These are phyloP conservation scores for Verticillium alfalfae DNA, from an alignment of 2,329 filamentous ascomycete genomes.

Conservation along the genomic window DNA sequence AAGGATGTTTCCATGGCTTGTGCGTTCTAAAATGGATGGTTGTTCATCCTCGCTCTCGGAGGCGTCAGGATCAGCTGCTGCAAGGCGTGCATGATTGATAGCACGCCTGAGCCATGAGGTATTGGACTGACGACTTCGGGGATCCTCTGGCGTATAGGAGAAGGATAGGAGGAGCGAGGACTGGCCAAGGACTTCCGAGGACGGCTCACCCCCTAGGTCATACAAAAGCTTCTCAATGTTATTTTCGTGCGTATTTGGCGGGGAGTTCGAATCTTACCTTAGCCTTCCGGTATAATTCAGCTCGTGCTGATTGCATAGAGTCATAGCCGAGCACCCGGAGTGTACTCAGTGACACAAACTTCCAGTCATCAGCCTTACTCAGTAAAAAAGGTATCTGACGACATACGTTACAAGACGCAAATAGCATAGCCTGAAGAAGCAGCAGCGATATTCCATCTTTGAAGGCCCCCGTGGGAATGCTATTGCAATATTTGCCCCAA, in stretches of 20 bases:
- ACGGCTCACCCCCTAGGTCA: conserved; percentile 37
- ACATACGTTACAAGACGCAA: conserved; percentile 34
- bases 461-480: conserved; percentile 8
- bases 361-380: conserved; percentile 4
- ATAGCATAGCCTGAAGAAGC: conserved; percentile 38
- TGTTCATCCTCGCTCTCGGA: too few relatives aligned
- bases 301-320: conserved; percentile 35
- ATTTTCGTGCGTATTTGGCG: neutral
- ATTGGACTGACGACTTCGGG: conserved; percentile 29
- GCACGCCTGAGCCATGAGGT: conserved; percentile 43
- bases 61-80: conserved; percentile 34
- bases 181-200: conserved; percentile 31
- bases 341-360: conserved; percentile 30
- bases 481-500: conserved; percentile 35
- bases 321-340: conserved; percentile 35
- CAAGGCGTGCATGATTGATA: conserved; percentile 42
- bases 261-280: neutral
- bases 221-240: conserved; percentile 26
- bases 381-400: neutral
- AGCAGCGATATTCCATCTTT: conserved; percentile 32
- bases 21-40: conserved; percentile 13
- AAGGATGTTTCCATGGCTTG: conserved; percentile 31
- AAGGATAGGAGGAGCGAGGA: conserved; percentile 37
- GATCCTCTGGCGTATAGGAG: conserved; percentile 26
- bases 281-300: conserved; percentile 32